Percentiles rank a stretch among this genome's conserved stretches.
phyloP scores from a whole-genome alignment of 1,139 yeast species.

The Candida freyschussii region DNA sequence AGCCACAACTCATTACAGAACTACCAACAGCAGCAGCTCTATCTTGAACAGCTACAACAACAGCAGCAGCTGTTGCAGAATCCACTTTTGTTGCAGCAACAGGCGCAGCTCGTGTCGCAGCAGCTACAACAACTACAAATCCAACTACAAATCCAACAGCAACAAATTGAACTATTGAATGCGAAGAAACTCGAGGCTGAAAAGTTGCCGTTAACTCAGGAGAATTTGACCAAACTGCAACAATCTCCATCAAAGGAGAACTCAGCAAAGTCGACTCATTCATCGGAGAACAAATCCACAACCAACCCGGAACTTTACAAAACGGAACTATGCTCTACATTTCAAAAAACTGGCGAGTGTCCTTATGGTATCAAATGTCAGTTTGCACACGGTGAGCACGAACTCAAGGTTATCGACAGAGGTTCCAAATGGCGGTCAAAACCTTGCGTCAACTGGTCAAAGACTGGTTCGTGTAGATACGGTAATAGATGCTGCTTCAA shows the following conservation, averaged over 20 bases:
- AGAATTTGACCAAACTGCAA: constrained; percentile 21
- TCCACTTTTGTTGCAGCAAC: constrained; percentile 20
- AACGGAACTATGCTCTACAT: constrained; percentile 85
- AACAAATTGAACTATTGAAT: constrained; percentile 19
- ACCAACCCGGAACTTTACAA: constrained; percentile 76
- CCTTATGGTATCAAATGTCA: constrained; percentile 92
- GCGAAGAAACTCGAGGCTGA: constrained; percentile 13
- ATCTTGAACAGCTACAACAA: constrained; percentile 11
- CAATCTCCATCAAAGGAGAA: constrained; percentile 2
- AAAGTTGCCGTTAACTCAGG: constrained; percentile 20
- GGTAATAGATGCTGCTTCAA: constrained; percentile 91
- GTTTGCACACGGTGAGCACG: constrained; percentile 86
- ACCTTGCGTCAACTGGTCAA: constrained; percentile 86
- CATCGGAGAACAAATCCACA: constrained; percentile 30
- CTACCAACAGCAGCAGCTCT: constrained; percentile 17
- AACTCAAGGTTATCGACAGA: constrained; percentile 66
- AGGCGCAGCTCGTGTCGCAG: constrained; percentile 21
- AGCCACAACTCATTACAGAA: constrained; percentile 14
- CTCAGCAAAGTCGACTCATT: constrained; percentile 12
- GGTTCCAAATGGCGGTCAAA: constrained; percentile 89
- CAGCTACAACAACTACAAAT: constrained; percentile 21
- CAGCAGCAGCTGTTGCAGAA: constrained; percentile 14
- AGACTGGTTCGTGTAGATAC: constrained; percentile 78
- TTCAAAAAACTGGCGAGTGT: constrained; percentile 66
- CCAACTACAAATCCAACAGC: constrained; percentile 19